Evolutionary conservation across 805 yeast species (phyloP).

Genomic region (Starmera amethionina): DNA sequence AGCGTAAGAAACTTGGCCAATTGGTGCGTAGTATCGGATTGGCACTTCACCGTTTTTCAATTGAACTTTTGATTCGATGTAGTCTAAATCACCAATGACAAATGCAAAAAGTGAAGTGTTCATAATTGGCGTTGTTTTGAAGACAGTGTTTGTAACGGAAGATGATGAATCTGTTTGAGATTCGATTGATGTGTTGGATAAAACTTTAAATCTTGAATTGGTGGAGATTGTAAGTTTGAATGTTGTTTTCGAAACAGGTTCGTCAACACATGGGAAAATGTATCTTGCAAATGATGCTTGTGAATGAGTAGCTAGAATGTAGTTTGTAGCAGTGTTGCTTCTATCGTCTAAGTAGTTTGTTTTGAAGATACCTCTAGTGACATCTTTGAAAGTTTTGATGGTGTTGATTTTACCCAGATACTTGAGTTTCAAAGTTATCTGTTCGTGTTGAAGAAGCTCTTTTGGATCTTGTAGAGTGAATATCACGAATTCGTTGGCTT

Average conservation of each 20-base stretch:
- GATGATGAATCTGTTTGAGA: constrained; percentile 12
- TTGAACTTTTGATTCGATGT: constrained; percentile 26
- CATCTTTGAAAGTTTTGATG: constrained; percentile 43
- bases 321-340: constrained; percentile 39
- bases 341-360: constrained; percentile 48
- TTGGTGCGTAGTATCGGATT: constrained; percentile 43
- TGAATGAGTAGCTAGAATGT: constrained; percentile 57
- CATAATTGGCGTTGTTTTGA: constrained; percentile 48
- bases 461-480: constrained; percentile 19
- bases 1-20: constrained; percentile 39
- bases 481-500: constrained; percentile 26
- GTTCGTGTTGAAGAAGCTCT: constrained; percentile 12
- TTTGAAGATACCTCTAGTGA: constrained; percentile 57
- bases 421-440: constrained; percentile 17
- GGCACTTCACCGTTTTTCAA: constrained; percentile 27
- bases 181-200: constrained; percentile 37
- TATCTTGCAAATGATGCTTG: constrained; percentile 58
- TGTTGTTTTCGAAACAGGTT: constrained; percentile 42
- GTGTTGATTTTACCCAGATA: constrained; percentile 44
- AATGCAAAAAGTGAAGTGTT: constrained; percentile 59
- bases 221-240: constrained; percentile 42
- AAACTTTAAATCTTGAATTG: constrained; percentile 31
- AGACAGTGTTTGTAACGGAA: constrained; percentile 25
- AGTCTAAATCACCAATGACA: constrained; percentile 58
- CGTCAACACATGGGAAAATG: constrained; percentile 66